Evolutionary conservation across 371 early-diverging fungal species (phyloP), one percentile per base, ranked within the genome.

Genomic region (Circinella umbellata): DNA sequence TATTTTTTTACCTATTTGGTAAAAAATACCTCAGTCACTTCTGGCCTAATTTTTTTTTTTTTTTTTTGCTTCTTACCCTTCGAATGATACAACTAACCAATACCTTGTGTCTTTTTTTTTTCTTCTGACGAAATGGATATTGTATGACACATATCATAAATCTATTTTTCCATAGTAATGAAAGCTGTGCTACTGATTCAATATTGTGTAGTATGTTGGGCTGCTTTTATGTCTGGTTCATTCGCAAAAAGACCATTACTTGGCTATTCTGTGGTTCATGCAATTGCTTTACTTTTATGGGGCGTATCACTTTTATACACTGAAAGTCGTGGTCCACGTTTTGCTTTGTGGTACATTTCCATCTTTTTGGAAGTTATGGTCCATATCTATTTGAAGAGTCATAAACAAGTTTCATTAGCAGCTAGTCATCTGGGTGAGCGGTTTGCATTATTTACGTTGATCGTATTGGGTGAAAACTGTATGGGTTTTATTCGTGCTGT

Each of bases 361-460:
- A 88, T 88, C 38, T 54, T 76, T 13, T 51, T 84, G 53, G 88
- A 88, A 55, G 70, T 83, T 5, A 18, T 75, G 0, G 84, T 82
- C 17, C 76, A 86, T 18, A 64, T 88, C 4, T 37, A 72, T 10
- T 73, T 86, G 63, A 82, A 84, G 48, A 70, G 78, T 47, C 75
- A 81, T 51, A 80, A 77, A 9, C 84, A 83, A 10, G 87, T 86
- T 0, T 84, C 88, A 1, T 75, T 88, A 63, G 84, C 83, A 9
- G 88, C 86, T 34, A 86, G 86, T 61, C 88, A 88, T 76, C 66
- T 88, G 38, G 86, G 81, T 13, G 88, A 88, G 36, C 79, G 88
- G 0, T 86, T 88, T 69, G 88, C 85, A 9, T 67, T 88, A 4
- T 88, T 88, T 53, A 88, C 88, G 4, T 72, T 88, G 35, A 84